Evolutionary conservation across 257 asterid genomes (phyloP).

Genomic region (Solanum appendiculatum): DNA sequence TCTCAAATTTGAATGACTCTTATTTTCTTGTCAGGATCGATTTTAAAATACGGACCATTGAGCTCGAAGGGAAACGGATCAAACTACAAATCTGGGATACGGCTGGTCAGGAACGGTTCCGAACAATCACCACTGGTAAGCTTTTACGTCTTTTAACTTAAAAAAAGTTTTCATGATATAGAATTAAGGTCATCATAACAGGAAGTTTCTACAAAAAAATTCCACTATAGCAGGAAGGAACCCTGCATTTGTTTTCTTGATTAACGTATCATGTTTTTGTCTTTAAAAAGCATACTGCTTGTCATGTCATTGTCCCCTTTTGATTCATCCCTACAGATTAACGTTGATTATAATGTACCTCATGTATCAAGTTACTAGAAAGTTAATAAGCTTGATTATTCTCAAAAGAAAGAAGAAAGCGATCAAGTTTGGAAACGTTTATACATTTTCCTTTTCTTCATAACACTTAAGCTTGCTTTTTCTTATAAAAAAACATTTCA

Average conservation of each 20-base stretch:
- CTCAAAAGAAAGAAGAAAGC: background rate
- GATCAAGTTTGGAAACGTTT: background rate
- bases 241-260: background rate
- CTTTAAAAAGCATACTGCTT: background rate
- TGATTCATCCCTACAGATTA: background rate
- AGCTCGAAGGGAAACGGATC: constrained; percentile 1
- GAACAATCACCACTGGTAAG: constrained; percentile 13
- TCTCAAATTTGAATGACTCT: background rate
- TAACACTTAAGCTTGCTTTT: background rate
- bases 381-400: background rate
- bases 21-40: background rate
- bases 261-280: background rate
- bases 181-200: background rate
- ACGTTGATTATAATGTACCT: background rate
- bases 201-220: background rate
- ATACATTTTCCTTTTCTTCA: background rate
- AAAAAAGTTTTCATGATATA: background rate
- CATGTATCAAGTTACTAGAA: background rate
- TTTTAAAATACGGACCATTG: background rate
- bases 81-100: constrained; percentile 15
- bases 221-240: background rate
- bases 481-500: background rate
- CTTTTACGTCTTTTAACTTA: background rate
- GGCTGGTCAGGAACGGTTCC: constrained; percentile 14
- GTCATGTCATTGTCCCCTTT: background rate